Base-by-base conservation (phyloP, 1,284 basidiomycete genomes). In the Sanghuangporus weigelae region DNA sequence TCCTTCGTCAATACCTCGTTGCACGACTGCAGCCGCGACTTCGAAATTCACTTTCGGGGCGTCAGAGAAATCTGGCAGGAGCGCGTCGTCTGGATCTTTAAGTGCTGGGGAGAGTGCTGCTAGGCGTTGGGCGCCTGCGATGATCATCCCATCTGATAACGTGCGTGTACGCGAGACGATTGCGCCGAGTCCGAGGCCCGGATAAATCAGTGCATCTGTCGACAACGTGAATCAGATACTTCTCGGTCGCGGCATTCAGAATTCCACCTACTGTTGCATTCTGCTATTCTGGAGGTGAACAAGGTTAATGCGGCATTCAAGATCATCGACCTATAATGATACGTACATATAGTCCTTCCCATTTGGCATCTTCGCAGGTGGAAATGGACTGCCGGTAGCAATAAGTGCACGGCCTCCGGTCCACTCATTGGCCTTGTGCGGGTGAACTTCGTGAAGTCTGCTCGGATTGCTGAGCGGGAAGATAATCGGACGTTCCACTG, bases 381-480 rank as follows among this genome's bases (percentile, higher is more conserved):
- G 83, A 77, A 94, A 95, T 0, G 92, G 92, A 67, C 89, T 91
- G 12, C 92, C 92, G 7, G 91, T 93, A 0, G 91, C 89, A 57
- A 94, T 75, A 44, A 94, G 76, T 16, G 90, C 92, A 70, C 82
- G 85, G 3, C 90, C 91, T 3, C 84, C 73, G 0, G 88, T 89
- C 93, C 92, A 95, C 26, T 85, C 78, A 68, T 86, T 85, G 50
- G 87, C 82, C 70, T 92, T 84, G 67, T 82, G 78, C 2, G 92
- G 92, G 65, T 86, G 81, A 1, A 90, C 89, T 73, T 94, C 92
- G 53, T 86, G 86, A 59, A 94, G 78, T 39, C 79, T 75, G 67
- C 87, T 93, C 5, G 92, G 93, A 74, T 95, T 95, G 57, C 87
- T 90, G 68, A 95, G 79, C 11, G 92, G 90, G 66, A 94, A 79